These are phyloP conservation scores for Dendrostoma leiphaemia DNA, from an alignment of 2,329 filamentous ascomycete genomes.

Conservation along the genomic window DNA sequence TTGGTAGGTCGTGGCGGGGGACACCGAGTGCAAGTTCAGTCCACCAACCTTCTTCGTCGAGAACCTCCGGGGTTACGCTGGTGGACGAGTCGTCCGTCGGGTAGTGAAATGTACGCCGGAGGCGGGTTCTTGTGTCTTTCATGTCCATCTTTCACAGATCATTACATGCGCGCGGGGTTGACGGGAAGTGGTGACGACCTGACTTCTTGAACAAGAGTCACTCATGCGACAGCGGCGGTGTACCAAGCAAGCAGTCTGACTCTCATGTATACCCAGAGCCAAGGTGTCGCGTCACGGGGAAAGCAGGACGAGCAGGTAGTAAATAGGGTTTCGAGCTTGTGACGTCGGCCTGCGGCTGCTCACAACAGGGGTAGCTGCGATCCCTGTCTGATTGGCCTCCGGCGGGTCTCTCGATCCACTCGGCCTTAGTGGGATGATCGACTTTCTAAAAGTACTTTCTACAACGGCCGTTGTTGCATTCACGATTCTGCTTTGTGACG, in stretches of 20 bases:
- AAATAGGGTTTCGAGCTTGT: background rate
- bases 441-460: constrained; percentile 1
- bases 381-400: background rate
- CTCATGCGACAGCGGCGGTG: background rate
- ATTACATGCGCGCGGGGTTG: too few relatives aligned
- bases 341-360: background rate
- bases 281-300: too few relatives aligned
- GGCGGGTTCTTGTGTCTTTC: constrained; percentile 47
- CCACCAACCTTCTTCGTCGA: constrained; percentile 71
- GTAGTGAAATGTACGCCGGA: constrained; percentile 78
- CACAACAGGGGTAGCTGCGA: constrained; percentile 4
- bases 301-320: background rate
- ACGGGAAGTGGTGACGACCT: too few relatives aligned
- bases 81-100: constrained; percentile 57
- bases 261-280: background rate
- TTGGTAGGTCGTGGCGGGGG: too few relatives aligned
- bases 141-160: constrained; percentile 18
- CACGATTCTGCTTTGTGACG: background rate
- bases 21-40: too few relatives aligned
- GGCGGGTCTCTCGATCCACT: background rate
- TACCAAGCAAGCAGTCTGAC: background rate
- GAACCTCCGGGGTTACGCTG: constrained; percentile 53
- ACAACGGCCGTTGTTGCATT: too few relatives aligned
- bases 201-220: too few relatives aligned
- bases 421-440: constrained; percentile 14